phyloP scores from a whole-genome alignment of 192 early-diverging fungal species.

The Coemansia sp. region DNA sequence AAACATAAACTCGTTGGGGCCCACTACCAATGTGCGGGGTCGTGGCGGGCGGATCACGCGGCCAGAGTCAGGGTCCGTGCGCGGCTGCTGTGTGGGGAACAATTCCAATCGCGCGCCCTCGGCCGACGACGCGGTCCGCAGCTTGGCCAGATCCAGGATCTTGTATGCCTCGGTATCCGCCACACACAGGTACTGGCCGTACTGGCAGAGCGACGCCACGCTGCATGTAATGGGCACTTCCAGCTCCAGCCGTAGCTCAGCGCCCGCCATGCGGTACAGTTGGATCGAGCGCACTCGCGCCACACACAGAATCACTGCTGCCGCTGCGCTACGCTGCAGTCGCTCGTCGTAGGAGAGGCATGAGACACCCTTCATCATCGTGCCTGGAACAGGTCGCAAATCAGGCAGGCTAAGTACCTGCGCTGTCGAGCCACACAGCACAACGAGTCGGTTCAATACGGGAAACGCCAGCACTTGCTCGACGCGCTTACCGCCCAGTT shows the following conservation, averaged over 20 bases:
- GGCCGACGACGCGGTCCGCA: conserved; percentile 14
- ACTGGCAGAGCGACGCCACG: conserved; percentile 49
- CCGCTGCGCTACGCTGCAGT: conserved; percentile 8
- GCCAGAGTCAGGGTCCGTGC: conserved; percentile 29
- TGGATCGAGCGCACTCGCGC: conserved; percentile 42
- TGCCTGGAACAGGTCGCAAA: conserved; percentile 20
- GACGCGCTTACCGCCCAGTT: conserved; percentile 35
- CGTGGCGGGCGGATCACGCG: conserved; percentile 41
- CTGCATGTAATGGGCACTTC: conserved; percentile 30
- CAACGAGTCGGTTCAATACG: conserved; percentile 27
- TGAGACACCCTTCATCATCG: conserved; percentile 41
- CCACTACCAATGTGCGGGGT: conserved; percentile 50
- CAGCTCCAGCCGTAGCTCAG: conserved; percentile 41
- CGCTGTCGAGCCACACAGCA: conserved; percentile 42
- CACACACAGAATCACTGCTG: conserved; percentile 34
- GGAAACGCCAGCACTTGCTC: conserved; percentile 51
- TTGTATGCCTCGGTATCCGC: conserved; percentile 53
- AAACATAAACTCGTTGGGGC: conserved; percentile 53
- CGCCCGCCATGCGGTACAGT: conserved; percentile 28
- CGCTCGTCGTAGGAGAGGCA: conserved; percentile 49
- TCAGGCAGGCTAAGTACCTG: conserved; percentile 30
- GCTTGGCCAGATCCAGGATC: conserved; percentile 39
- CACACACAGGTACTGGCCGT: conserved; percentile 48
- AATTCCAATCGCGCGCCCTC: conserved; percentile 35
- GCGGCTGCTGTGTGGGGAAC: conserved; percentile 52